These are phyloP conservation scores for Silene noctiflora DNA, from an alignment of 179 eudicot species.

Conservation along the genomic window DNA sequence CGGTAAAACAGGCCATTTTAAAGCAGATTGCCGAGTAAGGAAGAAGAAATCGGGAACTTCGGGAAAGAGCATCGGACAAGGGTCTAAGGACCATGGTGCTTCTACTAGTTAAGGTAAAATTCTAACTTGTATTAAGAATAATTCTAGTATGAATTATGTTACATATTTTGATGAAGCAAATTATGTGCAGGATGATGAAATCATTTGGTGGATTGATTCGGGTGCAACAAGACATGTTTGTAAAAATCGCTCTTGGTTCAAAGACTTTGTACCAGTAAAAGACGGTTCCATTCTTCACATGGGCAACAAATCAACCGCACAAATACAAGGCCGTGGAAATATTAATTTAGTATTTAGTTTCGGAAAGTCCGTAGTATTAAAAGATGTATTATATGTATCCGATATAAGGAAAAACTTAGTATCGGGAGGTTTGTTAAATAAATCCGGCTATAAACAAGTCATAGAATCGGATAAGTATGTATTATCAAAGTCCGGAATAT, in stretches of 20 bases:
- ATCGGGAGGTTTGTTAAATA: no score
- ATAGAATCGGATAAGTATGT: no score
- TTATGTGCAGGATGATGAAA: background rate
- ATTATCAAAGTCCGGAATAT: background rate
- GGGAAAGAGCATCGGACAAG: background rate
- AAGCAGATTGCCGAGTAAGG: background rate
- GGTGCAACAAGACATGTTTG: background rate
- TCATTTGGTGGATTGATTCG: no score
- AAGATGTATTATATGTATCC: no score
- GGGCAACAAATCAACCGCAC: background rate
- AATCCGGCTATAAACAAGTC: no score
- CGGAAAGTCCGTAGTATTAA: no score
- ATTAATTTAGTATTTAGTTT: background rate
- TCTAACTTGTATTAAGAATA: background rate
- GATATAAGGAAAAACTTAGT: no score
- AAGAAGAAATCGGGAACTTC: background rate
- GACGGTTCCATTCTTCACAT: background rate
- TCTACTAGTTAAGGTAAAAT: background rate
- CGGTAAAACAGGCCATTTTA: background rate
- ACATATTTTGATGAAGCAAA: background rate
- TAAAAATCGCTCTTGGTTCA: background rate
- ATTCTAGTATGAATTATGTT: no score
- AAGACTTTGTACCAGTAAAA: background rate
- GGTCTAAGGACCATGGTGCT: constrained; percentile 2
- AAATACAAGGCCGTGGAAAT: background rate